phyloP scores from a whole-genome alignment of 148 eudicot species.

The Rhododendron kiyosumense region DNA sequence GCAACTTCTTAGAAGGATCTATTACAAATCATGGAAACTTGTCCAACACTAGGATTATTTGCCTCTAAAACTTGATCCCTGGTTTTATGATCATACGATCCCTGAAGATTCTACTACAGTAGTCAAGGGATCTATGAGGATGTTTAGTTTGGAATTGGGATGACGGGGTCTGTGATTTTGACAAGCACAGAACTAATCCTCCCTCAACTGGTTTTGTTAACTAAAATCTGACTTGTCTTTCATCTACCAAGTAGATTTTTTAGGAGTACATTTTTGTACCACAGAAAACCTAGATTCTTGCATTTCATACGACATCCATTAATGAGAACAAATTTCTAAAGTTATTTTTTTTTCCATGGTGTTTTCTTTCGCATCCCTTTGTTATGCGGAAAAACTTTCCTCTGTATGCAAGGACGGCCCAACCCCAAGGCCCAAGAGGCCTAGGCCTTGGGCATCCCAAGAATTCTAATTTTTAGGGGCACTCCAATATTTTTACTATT shows the following conservation, averaged over 20 bases:
- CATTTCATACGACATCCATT: not conserved
- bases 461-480: too few relatives aligned
- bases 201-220: not conserved
- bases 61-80: not conserved
- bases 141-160: not conserved
- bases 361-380: not conserved
- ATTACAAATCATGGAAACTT: not conserved
- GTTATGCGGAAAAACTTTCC: not conserved
- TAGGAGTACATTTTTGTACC: not conserved
- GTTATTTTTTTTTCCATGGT: conserved; percentile 1
- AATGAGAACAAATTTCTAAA: not conserved
- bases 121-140: not conserved
- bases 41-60: not conserved
- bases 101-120: not conserved
- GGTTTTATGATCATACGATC: not conserved
- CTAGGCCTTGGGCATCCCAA: too few relatives aligned
- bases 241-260: not conserved
- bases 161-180: not conserved
- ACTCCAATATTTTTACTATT: too few relatives aligned
- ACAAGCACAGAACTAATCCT: not conserved
- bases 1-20: not conserved
- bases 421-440: too few relatives aligned
- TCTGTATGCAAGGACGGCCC: too few relatives aligned
- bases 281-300: not conserved
- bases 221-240: not conserved